Base-by-base conservation (phyloP, 2,329 filamentous ascomycete genomes). In the Xylaria sp. region DNA sequence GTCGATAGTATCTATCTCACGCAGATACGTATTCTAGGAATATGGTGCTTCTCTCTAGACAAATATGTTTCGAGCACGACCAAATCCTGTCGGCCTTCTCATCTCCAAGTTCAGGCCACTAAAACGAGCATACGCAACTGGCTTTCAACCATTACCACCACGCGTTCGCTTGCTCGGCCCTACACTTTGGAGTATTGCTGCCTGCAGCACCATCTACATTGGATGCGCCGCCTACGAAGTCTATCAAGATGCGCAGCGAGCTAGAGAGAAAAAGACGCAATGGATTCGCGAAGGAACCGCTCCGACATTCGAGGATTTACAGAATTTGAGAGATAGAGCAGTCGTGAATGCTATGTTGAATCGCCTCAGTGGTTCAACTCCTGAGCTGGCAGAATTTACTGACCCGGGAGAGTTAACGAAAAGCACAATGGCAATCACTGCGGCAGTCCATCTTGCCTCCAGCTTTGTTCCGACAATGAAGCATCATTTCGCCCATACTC, bases 211-310 rank as follows among this genome's bases (percentile, higher is more conserved):
- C 64, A 75, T 77, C 58, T 75, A 75, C 38, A 33, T 77, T 2
- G 74, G 72, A 23, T 74, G 70, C 46, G 76, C 76, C 3, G 65
- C 76, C 20, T 75, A 72, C 13, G 75, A 77, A 20, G 76, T 77
- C 38, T 65, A 64, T 33, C 68, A 56, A 26, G 74, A 77, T 59
- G 69, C 68, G 48, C 62, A 54, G 36, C 31, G 54, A n/a, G 66
- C 63, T 20, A 66, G 64, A 58, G 54, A 51, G n/a, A 54, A 20
- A 13, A 54, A 46, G 36, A 15, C 28, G 15, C 53, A 60, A 17
- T 46, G 42, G 60, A 20, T 2, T 20, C 13, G 5, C 59, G 31
- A 48, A 48, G 31, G 26, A n/a, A 13, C 10, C 20, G 28, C 54
- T 17, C 17, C 11, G 17, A 71, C 74, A 15, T 73, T 73, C n/a